Evolutionary conservation across 1,284 basidiomycete genomes (phyloP).

Genomic region (Xanthoconium separans): DNA sequence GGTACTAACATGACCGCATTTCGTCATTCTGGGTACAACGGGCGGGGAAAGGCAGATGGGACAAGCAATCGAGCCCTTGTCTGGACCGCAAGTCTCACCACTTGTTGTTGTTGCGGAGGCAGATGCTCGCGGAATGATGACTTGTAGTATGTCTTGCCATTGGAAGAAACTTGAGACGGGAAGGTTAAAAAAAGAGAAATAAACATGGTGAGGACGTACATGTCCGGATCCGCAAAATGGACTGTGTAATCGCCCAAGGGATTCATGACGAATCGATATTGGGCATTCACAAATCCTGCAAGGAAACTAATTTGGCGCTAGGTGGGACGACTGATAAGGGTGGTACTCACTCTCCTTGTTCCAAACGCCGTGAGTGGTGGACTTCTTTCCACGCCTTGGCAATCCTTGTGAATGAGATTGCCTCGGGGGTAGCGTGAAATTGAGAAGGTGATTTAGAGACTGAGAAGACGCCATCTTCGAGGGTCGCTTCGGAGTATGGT

Average conservation of each 20-base stretch:
- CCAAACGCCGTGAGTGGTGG: slow-evolving; percentile 63
- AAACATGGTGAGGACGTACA: slow-evolving; percentile 50
- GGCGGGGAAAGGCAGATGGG: slow-evolving; percentile 95
- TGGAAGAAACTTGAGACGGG: slow-evolving; percentile 73
- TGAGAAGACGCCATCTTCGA: slow-evolving; percentile 66
- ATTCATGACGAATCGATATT: slow-evolving; percentile 92
- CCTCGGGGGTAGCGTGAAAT: slow-evolving; percentile 81
- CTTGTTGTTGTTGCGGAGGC: slow-evolving; percentile 55
- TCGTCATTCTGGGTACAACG: slow-evolving; percentile 93
- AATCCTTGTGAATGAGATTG: slow-evolving; percentile 57
- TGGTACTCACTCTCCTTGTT: slow-evolving; percentile 80
- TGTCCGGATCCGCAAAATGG: slow-evolving; percentile 93
- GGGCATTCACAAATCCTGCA: slow-evolving; percentile 87
- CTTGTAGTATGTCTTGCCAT: slow-evolving; percentile 95
- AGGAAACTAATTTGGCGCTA: slow-evolving; percentile 9
- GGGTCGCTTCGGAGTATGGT: slow-evolving; percentile 50
- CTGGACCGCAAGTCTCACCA: slow-evolving; percentile 37
- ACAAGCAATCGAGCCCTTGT: slow-evolving; percentile 74
- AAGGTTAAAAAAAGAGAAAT: slow-evolving; percentile 9
- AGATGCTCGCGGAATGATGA: slow-evolving; percentile 84
- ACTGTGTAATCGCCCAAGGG: slow-evolving; percentile 91
- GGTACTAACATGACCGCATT: slow-evolving; percentile 89
- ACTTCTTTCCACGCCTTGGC: slow-evolving; percentile 73
- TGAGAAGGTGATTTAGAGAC: slow-evolving; percentile 76
- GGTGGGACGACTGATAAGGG: slow-evolving; percentile 8